Base-by-base conservation (phyloP, 2,329 filamentous ascomycete genomes). In the Fusarium vanettenii region DNA sequence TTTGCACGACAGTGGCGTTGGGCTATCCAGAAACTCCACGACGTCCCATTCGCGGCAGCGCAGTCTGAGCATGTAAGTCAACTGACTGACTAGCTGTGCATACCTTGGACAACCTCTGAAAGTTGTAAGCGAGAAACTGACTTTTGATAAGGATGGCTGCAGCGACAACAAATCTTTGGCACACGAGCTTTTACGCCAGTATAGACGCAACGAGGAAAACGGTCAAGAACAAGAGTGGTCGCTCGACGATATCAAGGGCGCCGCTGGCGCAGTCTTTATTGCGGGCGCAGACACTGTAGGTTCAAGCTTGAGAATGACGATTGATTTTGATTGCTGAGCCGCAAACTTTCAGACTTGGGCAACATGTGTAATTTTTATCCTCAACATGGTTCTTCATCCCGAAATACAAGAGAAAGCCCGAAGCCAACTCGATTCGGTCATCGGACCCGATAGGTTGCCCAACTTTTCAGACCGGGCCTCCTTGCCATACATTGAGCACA, bases 171-270 rank as follows among this genome's bases (percentile, higher is more conserved):
- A 60, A 9, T 81, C 79, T 43, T 56, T 81, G 9, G 79, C 78
- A 31, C 76, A 81, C 33, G 69, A 72, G 37, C 64, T 81, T n/a
- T 65, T 81, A 11, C 65, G 60, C 7, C 35, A 66, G 20, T 67
- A 79, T 52, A 73, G 61, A 18, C 37, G 64, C 2, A 78, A 73
- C 16, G 65, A 78, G 29, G 41, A 37, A 9, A 55, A 60, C 7
- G 71, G 66, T 1, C 52, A 60, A 10, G 62, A 70, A 13, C 70
- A 78, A 63, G 69, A 74, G n/a, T 80, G 78, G 78, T 69, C 82
- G 1, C 78, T 85, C 18, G 82, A 82, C 16, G 86, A 88, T 70
- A 86, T 89, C 75, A 87, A 87, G 76, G 87, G 87, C 31, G 86
- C 87, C 5, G 83, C 86, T 2, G 87, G 85, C 0, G 85, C 87